Percentiles rank a stretch among this genome's conserved stretches.
phyloP scores from a whole-genome alignment of 768 basidiomycete species.

The Boletus speciosus region DNA sequence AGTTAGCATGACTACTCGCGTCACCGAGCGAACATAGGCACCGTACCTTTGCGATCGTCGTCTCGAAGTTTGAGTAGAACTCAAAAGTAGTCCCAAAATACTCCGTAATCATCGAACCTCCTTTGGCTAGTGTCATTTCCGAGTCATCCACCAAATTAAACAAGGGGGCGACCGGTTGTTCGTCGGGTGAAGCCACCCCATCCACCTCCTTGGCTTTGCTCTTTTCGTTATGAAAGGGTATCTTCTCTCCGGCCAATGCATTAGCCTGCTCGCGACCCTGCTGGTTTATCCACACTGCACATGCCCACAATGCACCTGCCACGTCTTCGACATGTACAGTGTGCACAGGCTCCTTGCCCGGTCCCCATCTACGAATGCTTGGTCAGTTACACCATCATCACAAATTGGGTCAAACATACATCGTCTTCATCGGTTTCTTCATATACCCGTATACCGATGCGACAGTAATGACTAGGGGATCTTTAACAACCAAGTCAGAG shows the following conservation, averaged over 20 bases:
- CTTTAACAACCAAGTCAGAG: conserved; percentile 36
- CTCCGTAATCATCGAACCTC: conserved; percentile 62
- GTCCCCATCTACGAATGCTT: conserved; percentile 58
- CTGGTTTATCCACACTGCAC: conserved; percentile 68
- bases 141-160: conserved; percentile 86
- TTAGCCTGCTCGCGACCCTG: conserved; percentile 65
- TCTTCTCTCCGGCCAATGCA: conserved; percentile 42
- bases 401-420: conserved; percentile 45
- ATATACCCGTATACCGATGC: conserved; percentile 79
- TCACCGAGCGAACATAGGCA: conserved; percentile 1
- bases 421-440: conserved; percentile 80
- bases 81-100: conserved; percentile 79
- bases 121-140: conserved; percentile 62
- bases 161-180: conserved; percentile 65
- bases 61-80: conserved; percentile 71
- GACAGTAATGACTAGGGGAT: conserved; percentile 68
- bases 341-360: conserved; percentile 70
- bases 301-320: conserved; percentile 73
- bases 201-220: conserved; percentile 60
- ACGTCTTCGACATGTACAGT: conserved; percentile 79
- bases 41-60: conserved; percentile 60
- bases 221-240: conserved; percentile 55
- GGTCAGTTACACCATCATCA: conserved; percentile 7
- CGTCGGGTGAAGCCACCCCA: conserved; percentile 53
- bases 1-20: background rate